Conservation (phyloP, 106 monocot genomes). For the Apostasia ramifera region DNA sequence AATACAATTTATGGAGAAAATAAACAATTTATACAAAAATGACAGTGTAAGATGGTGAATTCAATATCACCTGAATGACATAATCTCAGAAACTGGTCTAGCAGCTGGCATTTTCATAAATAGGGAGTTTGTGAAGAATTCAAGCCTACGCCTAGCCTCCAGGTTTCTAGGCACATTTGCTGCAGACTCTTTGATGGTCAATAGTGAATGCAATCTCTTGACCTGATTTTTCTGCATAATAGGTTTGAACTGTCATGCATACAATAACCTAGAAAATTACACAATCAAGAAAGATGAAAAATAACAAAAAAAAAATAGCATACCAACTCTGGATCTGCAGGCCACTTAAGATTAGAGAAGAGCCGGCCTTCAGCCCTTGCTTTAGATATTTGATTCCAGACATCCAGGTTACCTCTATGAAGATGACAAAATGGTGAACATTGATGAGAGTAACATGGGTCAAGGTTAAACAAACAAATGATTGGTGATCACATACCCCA, state of each 20-base stretch:
- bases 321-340: constrained; percentile 71
- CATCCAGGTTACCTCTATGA: constrained; percentile 45
- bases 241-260: neutral
- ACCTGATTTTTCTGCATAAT: constrained; percentile 45
- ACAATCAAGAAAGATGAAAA: neutral
- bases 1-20: neutral
- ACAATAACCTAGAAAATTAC: neutral
- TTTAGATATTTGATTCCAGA: constrained; percentile 49
- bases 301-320: neutral
- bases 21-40: neutral
- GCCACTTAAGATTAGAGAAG: constrained; percentile 81
- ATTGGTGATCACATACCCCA: constrained; percentile 40
- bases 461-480: neutral
- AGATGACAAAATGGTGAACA: neutral
- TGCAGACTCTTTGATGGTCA: constrained; percentile 84
- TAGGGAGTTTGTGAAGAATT: constrained; percentile 83
- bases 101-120: constrained; percentile 79
- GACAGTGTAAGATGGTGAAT: neutral
- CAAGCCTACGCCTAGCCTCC: constrained; percentile 73
- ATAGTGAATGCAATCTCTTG: constrained; percentile 69
- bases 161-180: constrained; percentile 73
- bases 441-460: neutral
- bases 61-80: constrained; percentile 65
- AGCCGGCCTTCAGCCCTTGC: constrained; percentile 76
- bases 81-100: constrained; percentile 69